Evolutionary conservation across 768 basidiomycete genomes (phyloP).

Genomic region (Botryobasidium botryosum): DNA sequence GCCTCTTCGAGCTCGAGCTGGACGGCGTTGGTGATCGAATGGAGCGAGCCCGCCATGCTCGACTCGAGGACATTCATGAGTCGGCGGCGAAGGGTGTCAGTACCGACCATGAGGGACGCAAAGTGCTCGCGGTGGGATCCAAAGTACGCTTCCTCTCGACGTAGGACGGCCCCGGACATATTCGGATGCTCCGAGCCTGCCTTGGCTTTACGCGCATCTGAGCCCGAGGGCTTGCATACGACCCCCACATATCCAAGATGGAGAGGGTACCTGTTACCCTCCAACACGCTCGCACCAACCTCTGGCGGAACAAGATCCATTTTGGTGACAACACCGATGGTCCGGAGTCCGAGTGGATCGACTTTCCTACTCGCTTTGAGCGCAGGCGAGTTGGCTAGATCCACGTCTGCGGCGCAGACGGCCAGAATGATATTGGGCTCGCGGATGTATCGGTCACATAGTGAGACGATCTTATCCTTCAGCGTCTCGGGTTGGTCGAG

Average conservation of each 20-base stretch:
- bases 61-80: conserved; percentile 97
- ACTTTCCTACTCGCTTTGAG: conserved; percentile 83
- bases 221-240: conserved; percentile 61
- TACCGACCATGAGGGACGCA: conserved; percentile 72
- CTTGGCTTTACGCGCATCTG: conserved; percentile 30
- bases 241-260: conserved; percentile 97
- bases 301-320: conserved; percentile 92
- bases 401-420: conserved; percentile 95
- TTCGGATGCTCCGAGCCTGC: conserved; percentile 28
- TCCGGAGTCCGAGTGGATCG: conserved; percentile 86
- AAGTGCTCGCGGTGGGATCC: conserved; percentile 43
- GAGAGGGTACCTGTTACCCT: conserved; percentile 88
- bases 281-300: conserved; percentile 61
- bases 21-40: conserved; percentile 92
- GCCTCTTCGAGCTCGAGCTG: conserved; percentile 95
- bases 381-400: conserved; percentile 94
- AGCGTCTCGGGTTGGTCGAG: conserved; percentile 90
- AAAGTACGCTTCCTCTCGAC: conserved; percentile 55
- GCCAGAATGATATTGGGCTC: conserved; percentile 99
- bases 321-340: conserved; percentile 96
- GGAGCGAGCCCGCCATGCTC: conserved; percentile 90
- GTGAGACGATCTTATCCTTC: conserved; percentile 73
- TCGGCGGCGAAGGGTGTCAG: conserved; percentile 71
- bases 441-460: conserved; percentile 96
- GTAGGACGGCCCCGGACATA: conserved; percentile 29